phyloP scores from a whole-genome alignment of 2,329 filamentous ascomycete genomes.

The Nemania bipapillata region DNA sequence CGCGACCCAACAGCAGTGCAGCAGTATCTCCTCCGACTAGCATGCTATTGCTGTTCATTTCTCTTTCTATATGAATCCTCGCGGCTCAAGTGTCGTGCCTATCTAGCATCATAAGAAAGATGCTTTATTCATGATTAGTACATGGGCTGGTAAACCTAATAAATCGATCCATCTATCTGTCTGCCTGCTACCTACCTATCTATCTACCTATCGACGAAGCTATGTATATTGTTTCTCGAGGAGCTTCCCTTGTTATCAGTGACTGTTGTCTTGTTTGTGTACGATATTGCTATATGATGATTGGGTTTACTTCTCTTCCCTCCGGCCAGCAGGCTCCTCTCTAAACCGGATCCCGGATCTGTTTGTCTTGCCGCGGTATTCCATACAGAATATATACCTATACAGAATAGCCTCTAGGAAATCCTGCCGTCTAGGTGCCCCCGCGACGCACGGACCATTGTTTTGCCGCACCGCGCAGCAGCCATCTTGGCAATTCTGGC shows the following conservation, averaged over 20 bases:
- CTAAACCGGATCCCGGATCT: background rate
- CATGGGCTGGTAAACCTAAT: constrained; percentile 21
- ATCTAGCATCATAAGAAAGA: background rate
- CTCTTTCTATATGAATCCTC: background rate
- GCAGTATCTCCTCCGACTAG: constrained; percentile 1
- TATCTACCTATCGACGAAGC: constrained; percentile 2
- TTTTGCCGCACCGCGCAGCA: constrained; percentile 32
- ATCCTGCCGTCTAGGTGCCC: constrained; percentile 10
- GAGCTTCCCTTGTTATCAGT: constrained; percentile 8
- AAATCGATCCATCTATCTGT: constrained; percentile 19
- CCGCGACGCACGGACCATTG: constrained; percentile 30
- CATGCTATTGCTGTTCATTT: background rate
- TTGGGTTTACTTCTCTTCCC: background rate
- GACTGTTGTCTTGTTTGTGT: constrained; percentile 16
- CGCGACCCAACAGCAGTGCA: constrained; percentile 2
- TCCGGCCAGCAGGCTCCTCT: background rate
- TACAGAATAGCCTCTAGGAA: background rate
- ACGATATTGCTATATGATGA: background rate
- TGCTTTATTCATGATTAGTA: constrained; percentile 23
- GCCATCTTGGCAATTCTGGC: constrained; percentile 17
- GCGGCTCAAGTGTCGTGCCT: background rate
- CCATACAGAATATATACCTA: too few species aligned
- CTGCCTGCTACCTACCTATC: background rate
- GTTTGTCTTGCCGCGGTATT: background rate
- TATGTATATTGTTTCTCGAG: background rate